Percentiles rank a stretch among this genome's conserved stretches.
Conservation (phyloP, 768 basidiomycete species). For the Terana coerulea region DNA sequence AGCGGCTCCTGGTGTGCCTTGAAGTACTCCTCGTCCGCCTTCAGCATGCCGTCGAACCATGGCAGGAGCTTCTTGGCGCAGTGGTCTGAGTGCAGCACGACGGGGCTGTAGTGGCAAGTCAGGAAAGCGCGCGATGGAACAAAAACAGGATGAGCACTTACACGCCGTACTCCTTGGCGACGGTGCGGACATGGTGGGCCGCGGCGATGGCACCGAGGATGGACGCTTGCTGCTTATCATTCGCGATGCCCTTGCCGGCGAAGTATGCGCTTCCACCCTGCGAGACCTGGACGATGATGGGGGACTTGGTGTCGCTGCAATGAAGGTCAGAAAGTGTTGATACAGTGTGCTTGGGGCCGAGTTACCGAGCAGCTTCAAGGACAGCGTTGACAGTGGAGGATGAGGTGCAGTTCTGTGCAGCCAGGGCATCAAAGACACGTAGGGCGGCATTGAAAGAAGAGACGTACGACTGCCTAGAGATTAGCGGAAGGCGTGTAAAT, state of each 20-base stretch:
- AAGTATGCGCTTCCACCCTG: conserved; percentile 97
- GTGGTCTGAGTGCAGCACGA: conserved; percentile 97
- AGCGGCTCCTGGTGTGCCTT: conserved; percentile 83
- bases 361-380: conserved; percentile 90
- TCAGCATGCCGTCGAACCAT: conserved; percentile 99
- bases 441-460: conserved; percentile 4
- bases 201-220: conserved; percentile 90
- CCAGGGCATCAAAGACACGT: conserved; percentile 3
- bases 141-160: conserved; percentile 38
- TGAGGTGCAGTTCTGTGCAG: conserved; percentile 87
- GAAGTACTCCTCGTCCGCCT: conserved; percentile 90
- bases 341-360: background rate
- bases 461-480: conserved; percentile 73
- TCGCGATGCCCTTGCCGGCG: conserved; percentile 93
- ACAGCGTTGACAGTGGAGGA: conserved; percentile 93
- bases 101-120: conserved; percentile 55
- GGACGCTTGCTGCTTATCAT: conserved; percentile 94
- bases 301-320: conserved; percentile 86
- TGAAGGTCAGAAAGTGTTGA: conserved; percentile 1
- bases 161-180: conserved; percentile 92
- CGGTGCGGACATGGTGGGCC: conserved; percentile 85
- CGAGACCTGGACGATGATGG: conserved; percentile 96
- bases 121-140: background rate
- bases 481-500: conserved; percentile 5
- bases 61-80: conserved; percentile 97